Base-by-base conservation (phyloP, 1,284 basidiomycete species). In the Cryptococcus sp. region DNA sequence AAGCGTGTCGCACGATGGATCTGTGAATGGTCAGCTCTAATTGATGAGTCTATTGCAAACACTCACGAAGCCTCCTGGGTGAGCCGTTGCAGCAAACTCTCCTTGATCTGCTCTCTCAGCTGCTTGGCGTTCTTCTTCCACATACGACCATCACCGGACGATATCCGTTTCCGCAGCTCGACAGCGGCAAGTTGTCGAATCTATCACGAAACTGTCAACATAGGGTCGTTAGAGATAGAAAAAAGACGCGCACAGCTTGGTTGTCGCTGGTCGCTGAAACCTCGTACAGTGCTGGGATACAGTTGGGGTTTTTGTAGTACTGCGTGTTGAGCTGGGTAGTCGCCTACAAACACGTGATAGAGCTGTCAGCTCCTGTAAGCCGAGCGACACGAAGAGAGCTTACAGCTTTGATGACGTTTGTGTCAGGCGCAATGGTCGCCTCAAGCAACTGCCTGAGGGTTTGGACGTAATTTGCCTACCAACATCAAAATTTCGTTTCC, bases 161-260 rank as follows among this genome's bases (percentile, higher is more conserved):
- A 79, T 57, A 99, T 85, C 61, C 95, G 89, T 83, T 99, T 99
- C 67, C 96, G 84, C 72, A 98, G 83, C 81, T 99, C 96, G 58
- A 99, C 94, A n/a, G 94, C 93, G 50, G 94, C 91, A 22, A 99
- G 86, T 86, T 99, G 96, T 55, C 95, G 91, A 61, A 97, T 87
- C 93, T 96, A 63, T 8, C 8, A 41, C 15, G 49, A 19, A 49
- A 54, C 40, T 34, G 38, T 50, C 52, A 20, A 39, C 15, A 13
- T 45, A n/a, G 11, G 40, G 11, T 23, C 16, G 7, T 47, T n/a
- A 39, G 4, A 22, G 26, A 46, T 8, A n/a, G 13, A 23, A 29
- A 19, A 46, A 41, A 17, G 57, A 44, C n/a, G 50, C 50, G 47
- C 23, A 48, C 81, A 69, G 78, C 78, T 43, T 75, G 80, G 70